These are phyloP conservation scores for Fusarium continuum DNA, from an alignment of 2,329 filamentous ascomycete species.

Conservation along the genomic window DNA sequence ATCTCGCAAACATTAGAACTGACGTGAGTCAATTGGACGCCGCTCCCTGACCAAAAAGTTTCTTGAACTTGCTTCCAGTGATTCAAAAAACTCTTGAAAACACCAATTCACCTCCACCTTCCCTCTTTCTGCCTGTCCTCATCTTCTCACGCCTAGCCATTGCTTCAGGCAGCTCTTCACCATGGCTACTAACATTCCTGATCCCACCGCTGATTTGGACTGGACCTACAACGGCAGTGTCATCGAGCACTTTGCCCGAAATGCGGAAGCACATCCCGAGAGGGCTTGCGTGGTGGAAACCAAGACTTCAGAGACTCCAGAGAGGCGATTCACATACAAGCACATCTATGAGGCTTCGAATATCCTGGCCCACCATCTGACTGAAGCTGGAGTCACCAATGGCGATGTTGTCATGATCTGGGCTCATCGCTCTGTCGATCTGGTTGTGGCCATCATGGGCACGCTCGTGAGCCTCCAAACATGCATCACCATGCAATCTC, in stretches of 20 bases:
- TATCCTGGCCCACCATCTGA: constrained; percentile 75
- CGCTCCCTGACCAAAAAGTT: background rate
- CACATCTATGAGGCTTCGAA: constrained; percentile 90
- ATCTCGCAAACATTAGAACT: constrained; percentile 17
- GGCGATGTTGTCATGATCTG: constrained; percentile 96
- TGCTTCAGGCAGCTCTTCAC: constrained; percentile 6
- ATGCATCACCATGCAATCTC: background rate
- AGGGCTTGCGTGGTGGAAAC: constrained; percentile 61
- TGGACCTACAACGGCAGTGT: constrained; percentile 73
- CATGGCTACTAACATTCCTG: constrained; percentile 53
- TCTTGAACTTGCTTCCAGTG: background rate
- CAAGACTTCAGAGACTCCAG: constrained; percentile 55
- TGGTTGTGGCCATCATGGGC: constrained; percentile 80
- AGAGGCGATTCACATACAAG: constrained; percentile 79
- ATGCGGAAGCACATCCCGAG: constrained; percentile 75
- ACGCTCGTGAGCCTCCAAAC: constrained; percentile 45
- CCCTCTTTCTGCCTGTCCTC: background rate
- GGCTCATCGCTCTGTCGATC: constrained; percentile 76
- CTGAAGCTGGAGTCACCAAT: constrained; percentile 73
- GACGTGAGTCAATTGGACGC: constrained; percentile 19
- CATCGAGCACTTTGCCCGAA: constrained; percentile 73
- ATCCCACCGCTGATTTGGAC: constrained; percentile 74
- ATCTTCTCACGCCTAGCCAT: background rate
- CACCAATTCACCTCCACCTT: background rate
- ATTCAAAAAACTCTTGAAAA: background rate